Evolutionary conservation across 2,329 filamentous ascomycete genomes (phyloP).

Genomic region (Passalora sequoiae): DNA sequence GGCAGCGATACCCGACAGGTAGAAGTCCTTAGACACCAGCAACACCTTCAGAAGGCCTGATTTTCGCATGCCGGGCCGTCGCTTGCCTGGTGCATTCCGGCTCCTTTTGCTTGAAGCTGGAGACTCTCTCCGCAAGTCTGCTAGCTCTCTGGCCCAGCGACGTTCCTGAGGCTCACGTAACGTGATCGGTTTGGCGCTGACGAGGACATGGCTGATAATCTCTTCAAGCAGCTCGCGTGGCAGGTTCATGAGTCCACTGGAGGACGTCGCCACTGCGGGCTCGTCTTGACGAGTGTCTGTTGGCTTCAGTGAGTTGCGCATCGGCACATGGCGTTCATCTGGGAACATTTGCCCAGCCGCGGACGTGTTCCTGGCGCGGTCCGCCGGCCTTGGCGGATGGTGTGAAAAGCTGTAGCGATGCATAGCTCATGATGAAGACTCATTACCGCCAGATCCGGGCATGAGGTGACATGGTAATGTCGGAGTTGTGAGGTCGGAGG

Average conservation of each 20-base stretch:
- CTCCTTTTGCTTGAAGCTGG: background rate
- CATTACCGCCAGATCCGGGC: too few species aligned
- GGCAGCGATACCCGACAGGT: conserved; percentile 7
- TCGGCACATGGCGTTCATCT: too few species aligned
- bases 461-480: too few species aligned
- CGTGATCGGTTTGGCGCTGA: conserved; percentile 5
- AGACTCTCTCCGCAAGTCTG: conserved; percentile 6
- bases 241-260: conserved; percentile 1
- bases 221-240: conserved; percentile 10
- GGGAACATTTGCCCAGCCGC: too few species aligned
- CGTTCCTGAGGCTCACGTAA: conserved; percentile 8
- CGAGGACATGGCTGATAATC: conserved; percentile 8
- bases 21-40: conserved; percentile 10
- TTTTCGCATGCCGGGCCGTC: conserved; percentile 5
- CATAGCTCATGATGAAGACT: too few species aligned
- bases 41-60: conserved; percentile 4
- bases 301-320: too few species aligned
- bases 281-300: too few species aligned
- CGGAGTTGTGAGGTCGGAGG: too few species aligned
- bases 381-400: too few species aligned
- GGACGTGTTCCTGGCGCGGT: too few species aligned
- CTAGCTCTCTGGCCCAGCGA: conserved; percentile 13
- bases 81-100: background rate
- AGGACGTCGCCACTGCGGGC: too few species aligned
- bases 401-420: too few species aligned